Conservation (phyloP, 2,329 filamentous ascomycete species). For the Zymoseptoria brevis region DNA sequence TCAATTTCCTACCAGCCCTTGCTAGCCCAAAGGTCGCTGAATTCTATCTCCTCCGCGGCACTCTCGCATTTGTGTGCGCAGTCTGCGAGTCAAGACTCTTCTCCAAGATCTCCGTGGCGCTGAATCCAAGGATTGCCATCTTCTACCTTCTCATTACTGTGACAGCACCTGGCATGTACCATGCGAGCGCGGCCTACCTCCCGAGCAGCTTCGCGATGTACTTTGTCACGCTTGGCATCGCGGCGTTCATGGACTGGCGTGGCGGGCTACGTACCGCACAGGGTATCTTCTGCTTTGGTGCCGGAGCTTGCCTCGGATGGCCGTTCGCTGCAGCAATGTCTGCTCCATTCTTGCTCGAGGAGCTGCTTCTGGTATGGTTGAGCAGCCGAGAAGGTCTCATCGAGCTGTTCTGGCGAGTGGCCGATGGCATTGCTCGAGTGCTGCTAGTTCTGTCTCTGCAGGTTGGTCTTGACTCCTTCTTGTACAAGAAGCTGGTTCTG, state of each 20-base stretch:
- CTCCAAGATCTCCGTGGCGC: slow-evolving; percentile 62
- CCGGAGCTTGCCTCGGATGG: slow-evolving; percentile 83
- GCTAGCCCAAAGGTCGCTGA: slow-evolving; percentile 47
- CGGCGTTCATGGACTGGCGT: slow-evolving; percentile 85
- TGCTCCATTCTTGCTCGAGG: slow-evolving; percentile 72
- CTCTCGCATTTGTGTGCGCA: slow-evolving; percentile 68
- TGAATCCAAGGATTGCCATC: slow-evolving; percentile 77
- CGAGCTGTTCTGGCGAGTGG: slow-evolving; percentile 54
- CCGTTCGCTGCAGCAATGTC: slow-evolving; percentile 82
- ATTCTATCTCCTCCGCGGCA: slow-evolving; percentile 79
- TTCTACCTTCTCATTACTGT: slow-evolving; percentile 73
- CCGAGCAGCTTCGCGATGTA: slow-evolving; percentile 98
- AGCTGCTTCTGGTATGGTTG: slow-evolving; percentile 49
- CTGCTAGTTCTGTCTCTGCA: slow-evolving; percentile 63
- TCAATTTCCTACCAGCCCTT: slow-evolving; percentile 45
- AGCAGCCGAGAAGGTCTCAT: slow-evolving; percentile 34
- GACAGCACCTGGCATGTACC: slow-evolving; percentile 85
- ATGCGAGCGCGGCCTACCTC: slow-evolving; percentile 77
- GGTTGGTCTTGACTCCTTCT: slow-evolving; percentile 66
- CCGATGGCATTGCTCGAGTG: slow-evolving; percentile 60
- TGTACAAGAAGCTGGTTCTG: slow-evolving; percentile 69
- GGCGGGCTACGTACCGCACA: slow-evolving; percentile 69
- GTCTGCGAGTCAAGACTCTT: slow-evolving; percentile 76
- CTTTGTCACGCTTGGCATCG: slow-evolving; percentile 73
- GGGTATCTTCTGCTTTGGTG: slow-evolving; percentile 84